Base-by-base conservation (phyloP, 148 eudicot species). In the Agrostemma githago region DNA sequence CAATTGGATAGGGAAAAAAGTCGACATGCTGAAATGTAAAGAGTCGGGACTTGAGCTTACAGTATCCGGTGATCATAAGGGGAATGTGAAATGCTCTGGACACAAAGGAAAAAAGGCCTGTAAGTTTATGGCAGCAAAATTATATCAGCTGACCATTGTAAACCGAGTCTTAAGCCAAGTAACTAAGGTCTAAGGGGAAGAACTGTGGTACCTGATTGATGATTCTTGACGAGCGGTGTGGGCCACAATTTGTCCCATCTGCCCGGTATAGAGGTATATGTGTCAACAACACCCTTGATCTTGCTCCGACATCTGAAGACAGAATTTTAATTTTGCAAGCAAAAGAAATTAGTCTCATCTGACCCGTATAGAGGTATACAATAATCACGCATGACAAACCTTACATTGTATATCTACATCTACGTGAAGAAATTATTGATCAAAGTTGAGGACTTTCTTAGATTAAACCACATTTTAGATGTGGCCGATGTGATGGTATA, bases 191-290 rank as follows among this genome's bases (percentile, higher is more conserved):
- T 48, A 48, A 12, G 21, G 14, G 61, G 6, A 54, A 37, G 43
- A 39, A 70, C 37, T 59, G 60, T 34, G 16, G 59, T 70, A 95
- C 98, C 97, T 95, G 98, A 81, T 95, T 88, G 72, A 92, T 85
- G 73, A 95, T 60, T 54, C 87, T 81, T 62, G 97, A 95, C 73
- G 87, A 80, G 51, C 98, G 98, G 72, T 87, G 56, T 58, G 89
- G 88, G 64, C 98, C 98, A 81, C 98, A 95, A 34, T 82, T 72
- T 82, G 98, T 92, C 87, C 79, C 62, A 83, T 92, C 89, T 4
- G 89, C 86, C 8, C 98, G 97, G 77, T 90, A 88, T n/a, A 95
- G 78, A 34, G 98, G 98, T 74, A 95, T 92, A 77, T 92, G 98
- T 57, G 93, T 88, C 83, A 95, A 84, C 60, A 95, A 73, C 75